phyloP scores from a whole-genome alignment of 2,329 filamentous ascomycete genomes.

The Microcera coccophila region DNA sequence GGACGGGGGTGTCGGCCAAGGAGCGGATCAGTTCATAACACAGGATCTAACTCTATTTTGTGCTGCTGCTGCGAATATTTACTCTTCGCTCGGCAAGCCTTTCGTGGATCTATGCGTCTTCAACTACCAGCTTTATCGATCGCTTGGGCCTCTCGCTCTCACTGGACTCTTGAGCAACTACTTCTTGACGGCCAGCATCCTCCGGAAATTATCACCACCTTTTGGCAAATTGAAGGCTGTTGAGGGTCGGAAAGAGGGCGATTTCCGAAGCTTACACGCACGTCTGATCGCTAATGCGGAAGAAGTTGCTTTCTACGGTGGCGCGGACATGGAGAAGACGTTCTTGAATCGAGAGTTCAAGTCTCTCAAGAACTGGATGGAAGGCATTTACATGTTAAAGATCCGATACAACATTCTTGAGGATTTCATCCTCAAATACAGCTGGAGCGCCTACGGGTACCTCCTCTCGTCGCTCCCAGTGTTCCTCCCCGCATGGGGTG shows the following conservation, averaged over 20 bases:
- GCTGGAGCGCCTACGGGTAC: constrained; percentile 97
- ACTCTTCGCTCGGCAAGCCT: constrained; percentile 96
- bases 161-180: constrained; percentile 88
- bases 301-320: constrained; percentile 95
- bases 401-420: constrained; percentile 99
- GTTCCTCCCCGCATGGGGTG: constrained; percentile 92
- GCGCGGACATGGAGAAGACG: constrained; percentile 89
- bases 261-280: constrained; percentile 87
- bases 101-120: constrained; percentile 97
- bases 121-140: constrained; percentile 94
- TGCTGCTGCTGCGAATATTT: constrained; percentile 83
- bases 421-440: constrained; percentile 97
- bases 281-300: constrained; percentile 94
- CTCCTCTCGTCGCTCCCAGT: constrained; percentile 88
- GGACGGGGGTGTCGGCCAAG: constrained; percentile 87
- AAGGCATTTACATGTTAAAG: constrained; percentile 95
- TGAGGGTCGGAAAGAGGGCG: constrained; percentile 90
- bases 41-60: constrained; percentile 96
- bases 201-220: constrained; percentile 83
- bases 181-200: constrained; percentile 84
- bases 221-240: constrained; percentile 97
- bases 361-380: constrained; percentile 94
- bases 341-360: constrained; percentile 91
- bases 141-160: constrained; percentile 81
- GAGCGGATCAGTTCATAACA: constrained; percentile 94